These are phyloP conservation scores for Ophiostoma piceae DNA, from an alignment of 2,329 filamentous ascomycete species.

Conservation along the genomic window DNA sequence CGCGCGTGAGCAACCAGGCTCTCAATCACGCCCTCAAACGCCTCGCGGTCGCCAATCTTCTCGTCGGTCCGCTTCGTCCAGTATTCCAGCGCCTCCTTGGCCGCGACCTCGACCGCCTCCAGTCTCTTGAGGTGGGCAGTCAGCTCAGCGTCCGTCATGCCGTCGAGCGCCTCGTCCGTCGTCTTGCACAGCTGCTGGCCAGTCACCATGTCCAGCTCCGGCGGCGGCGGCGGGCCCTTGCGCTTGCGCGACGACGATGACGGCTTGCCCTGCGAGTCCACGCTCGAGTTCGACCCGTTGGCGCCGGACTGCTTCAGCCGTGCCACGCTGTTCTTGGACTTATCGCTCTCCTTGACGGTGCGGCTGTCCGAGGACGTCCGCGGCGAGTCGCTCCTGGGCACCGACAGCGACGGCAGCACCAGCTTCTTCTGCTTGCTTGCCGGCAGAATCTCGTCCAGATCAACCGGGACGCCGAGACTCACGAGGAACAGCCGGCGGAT, in stretches of 20 bases:
- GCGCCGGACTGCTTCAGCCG: conserved; percentile 40
- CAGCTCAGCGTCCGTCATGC: conserved; percentile 74
- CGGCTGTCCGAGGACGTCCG: conserved; percentile 53
- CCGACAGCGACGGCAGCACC: conserved; percentile 71
- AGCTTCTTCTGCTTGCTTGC: conserved; percentile 98
- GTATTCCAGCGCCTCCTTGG: conserved; percentile 74
- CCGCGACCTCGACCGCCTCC: conserved; percentile 62
- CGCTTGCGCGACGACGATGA: conserved; percentile 36
- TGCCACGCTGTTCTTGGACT: conserved; percentile 28
- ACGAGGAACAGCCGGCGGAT: conserved; percentile 94
- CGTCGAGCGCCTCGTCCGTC: conserved; percentile 74
- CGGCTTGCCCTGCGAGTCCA: conserved; percentile 55
- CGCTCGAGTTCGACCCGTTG: conserved; percentile 53
- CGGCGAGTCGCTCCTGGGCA: conserved; percentile 43
- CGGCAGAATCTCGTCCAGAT: conserved; percentile 93
- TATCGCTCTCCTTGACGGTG: not conserved
- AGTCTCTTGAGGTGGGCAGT: conserved; percentile 64
- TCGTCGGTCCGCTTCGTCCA: conserved; percentile 85
- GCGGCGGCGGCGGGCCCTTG: conserved; percentile 61
- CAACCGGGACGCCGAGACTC: conserved; percentile 89
- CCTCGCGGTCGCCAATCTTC: conserved; percentile 83
- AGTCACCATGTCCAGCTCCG: conserved; percentile 71
- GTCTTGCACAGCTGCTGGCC: conserved; percentile 75
- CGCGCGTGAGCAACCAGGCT: conserved; percentile 89
- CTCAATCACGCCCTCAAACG: conserved; percentile 94